A percentile compares a stretch with the other conserved stretches of the same genome.
phyloP scores from a whole-genome alignment of 78 protist species.

The Dictyostelium citrinum region DNA sequence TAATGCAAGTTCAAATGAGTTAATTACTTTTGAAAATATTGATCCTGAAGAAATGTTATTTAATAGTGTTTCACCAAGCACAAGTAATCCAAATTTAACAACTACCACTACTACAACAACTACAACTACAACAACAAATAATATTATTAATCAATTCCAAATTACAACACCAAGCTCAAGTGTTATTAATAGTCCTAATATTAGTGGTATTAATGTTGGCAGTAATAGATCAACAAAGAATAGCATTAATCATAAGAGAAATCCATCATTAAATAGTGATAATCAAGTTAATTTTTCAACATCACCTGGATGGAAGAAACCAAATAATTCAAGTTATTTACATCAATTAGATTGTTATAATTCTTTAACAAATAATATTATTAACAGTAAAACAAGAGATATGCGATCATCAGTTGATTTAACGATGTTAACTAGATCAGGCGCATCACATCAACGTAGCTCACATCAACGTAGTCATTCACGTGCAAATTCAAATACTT shows the following conservation, averaged over 20 bases:
- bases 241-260: not conserved
- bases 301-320: not conserved
- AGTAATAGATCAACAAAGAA: not conserved
- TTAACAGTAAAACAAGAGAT: conserved; percentile 29
- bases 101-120: not conserved
- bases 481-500: not conserved
- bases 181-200: not conserved
- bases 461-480: not conserved
- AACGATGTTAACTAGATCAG: not conserved
- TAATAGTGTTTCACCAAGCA: not conserved
- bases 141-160: not conserved
- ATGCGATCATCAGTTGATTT: conserved; percentile 40
- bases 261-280: not conserved
- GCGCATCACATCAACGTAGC: not conserved
- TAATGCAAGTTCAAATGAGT: not conserved
- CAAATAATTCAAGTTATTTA: not conserved
- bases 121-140: not conserved
- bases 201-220: not conserved
- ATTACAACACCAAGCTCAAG: not conserved
- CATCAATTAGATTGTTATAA: not conserved
- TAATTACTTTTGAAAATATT: not conserved
- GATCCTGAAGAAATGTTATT: not conserved
- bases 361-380: not conserved
- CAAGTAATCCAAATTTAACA: not conserved
- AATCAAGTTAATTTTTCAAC: not conserved